These are phyloP conservation scores for Sapria himalayana DNA, from an alignment of 345 rosid genomes.

Conservation along the genomic window DNA sequence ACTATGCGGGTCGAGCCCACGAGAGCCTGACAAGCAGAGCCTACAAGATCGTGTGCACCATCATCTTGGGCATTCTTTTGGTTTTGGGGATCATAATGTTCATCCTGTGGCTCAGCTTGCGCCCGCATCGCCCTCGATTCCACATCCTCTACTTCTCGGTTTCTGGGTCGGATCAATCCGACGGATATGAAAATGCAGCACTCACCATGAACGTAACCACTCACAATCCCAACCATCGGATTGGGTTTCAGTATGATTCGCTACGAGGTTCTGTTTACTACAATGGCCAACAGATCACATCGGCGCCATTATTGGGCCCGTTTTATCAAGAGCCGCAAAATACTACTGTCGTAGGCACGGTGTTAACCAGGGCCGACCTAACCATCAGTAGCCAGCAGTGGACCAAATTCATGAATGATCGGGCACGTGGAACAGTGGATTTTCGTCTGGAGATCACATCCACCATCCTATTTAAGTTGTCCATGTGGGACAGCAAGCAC, in stretches of 20 bases:
- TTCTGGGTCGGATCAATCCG: slow-evolving; percentile 22
- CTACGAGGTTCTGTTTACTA: slow-evolving; percentile 40
- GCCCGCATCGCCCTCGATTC: slow-evolving; percentile 74
- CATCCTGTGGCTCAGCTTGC: slow-evolving; percentile 61
- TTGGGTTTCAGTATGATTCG: slow-evolving; percentile 34
- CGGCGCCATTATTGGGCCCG: slow-evolving; percentile 15
- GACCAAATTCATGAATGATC: slow-evolving; percentile 39
- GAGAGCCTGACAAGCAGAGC: slow-evolving; percentile 46
- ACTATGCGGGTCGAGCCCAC: slow-evolving; percentile 34
- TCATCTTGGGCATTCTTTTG: slow-evolving; percentile 31
- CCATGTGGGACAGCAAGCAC: slow-evolving; percentile 34
- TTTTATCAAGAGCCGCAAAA: slow-evolving; percentile 57
- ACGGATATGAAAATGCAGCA: slow-evolving; percentile 32
- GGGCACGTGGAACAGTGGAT: slow-evolving; percentile 27
- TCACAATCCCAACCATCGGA: slow-evolving; percentile 52
- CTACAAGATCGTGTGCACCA: slow-evolving; percentile 35
- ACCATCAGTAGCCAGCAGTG: slow-evolving; percentile 32
- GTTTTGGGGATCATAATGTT: slow-evolving; percentile 26
- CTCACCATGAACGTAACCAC: slow-evolving; percentile 39
- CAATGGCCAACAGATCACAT: slow-evolving; percentile 35
- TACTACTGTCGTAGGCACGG: slow-evolving; percentile 24
- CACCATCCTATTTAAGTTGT: slow-evolving; percentile 40
- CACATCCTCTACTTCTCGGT: slow-evolving; percentile 24
- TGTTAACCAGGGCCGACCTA: slow-evolving; percentile 38
- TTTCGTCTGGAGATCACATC: slow-evolving; percentile 47